Evolutionary conservation across 2,329 filamentous ascomycete species (phyloP).

Genomic region (Ascochyta lentis): DNA sequence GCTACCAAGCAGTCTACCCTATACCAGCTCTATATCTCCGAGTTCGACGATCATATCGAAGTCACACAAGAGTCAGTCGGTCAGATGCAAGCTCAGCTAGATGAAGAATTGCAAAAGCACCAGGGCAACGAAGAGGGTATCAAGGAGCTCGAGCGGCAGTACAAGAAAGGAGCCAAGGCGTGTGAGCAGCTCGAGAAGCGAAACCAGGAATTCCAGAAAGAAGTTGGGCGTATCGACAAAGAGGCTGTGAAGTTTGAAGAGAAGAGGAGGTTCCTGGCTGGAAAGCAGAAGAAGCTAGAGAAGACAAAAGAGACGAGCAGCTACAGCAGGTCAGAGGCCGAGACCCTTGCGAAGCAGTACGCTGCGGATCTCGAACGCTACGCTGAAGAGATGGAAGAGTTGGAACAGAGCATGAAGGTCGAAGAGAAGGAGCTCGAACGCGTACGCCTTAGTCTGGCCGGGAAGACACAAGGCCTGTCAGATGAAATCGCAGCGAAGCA

Average conservation of each 20-base stretch:
- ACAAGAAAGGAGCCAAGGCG: slow-evolving; percentile 81
- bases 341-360: slow-evolving; percentile 79
- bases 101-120: slow-evolving; percentile 89
- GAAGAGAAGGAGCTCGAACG: slow-evolving; percentile 82
- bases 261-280: slow-evolving; percentile 90
- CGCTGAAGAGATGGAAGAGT: slow-evolving; percentile 72
- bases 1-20: slow-evolving; percentile 86
- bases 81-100: slow-evolving; percentile 87
- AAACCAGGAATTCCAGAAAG: slow-evolving; percentile 78
- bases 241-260: slow-evolving; percentile 97
- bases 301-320: slow-evolving; percentile 83
- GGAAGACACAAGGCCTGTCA: slow-evolving; percentile 93
- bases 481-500: slow-evolving; percentile 92
- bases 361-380: slow-evolving; percentile 79
- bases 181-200: slow-evolving; percentile 84
- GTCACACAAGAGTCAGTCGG: slow-evolving; percentile 88
- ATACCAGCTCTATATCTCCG: slow-evolving; percentile 89
- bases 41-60: slow-evolving; percentile 85
- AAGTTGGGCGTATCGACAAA: slow-evolving; percentile 92
- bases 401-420: slow-evolving; percentile 76
- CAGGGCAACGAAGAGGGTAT: slow-evolving; percentile 88
- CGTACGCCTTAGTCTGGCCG: slow-evolving; percentile 89
- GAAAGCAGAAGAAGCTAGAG: slow-evolving; percentile 94
- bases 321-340: slow-evolving; percentile 74
- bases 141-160: slow-evolving; percentile 84